Base-by-base conservation (phyloP, 345 rosid species). In the Camelina hispida region DNA sequence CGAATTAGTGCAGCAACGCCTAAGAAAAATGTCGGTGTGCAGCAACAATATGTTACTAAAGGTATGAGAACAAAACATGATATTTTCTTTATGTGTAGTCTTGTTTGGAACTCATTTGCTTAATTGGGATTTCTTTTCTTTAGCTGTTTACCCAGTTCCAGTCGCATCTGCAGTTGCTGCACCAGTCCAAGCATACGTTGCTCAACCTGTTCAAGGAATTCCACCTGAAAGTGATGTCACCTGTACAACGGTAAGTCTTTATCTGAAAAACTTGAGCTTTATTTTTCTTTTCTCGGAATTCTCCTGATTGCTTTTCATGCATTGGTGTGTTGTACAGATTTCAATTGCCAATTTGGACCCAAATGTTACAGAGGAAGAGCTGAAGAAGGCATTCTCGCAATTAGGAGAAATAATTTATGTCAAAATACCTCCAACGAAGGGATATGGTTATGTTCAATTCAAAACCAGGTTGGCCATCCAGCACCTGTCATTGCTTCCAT, bases 1-100 rank as follows among this genome's bases (percentile, higher is more conserved):
- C 93, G 97, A 66, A 93, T 93, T 34, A 93, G 98, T 71, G 91
- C 85, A 28, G 98, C 98, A 14, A 90, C 97, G 12, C 98, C 98
- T 2, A 89, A 89, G 72, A 93, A 93, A 77, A 74, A 85, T 9
- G 81, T 87, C 20, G 87, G 82, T 57, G 68, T 84, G 66, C 95
- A 88, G 79, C 96, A 88, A 75, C 95, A 74, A 9, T 93, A 87
- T 80, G 79, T 82, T 10, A 67, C 82, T 20, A 93, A 93, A 84
- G 90, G 98, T 91, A 65, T 60, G 71, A 46, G 66, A 67, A 52
- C 55, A 14, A 44, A 47, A 37, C 46, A 37, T 6, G 2, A 2
- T 16, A 11, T n/a, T n/a, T n/a, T n/a, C n/a, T n/a, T n/a, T n/a
- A n/a, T 72, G 55, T 66, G 53, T 65, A n/a, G n/a, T 20, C 25